Conservation (phyloP, 495 filamentous ascomycete species). For the Aspergillus diversus region DNA sequence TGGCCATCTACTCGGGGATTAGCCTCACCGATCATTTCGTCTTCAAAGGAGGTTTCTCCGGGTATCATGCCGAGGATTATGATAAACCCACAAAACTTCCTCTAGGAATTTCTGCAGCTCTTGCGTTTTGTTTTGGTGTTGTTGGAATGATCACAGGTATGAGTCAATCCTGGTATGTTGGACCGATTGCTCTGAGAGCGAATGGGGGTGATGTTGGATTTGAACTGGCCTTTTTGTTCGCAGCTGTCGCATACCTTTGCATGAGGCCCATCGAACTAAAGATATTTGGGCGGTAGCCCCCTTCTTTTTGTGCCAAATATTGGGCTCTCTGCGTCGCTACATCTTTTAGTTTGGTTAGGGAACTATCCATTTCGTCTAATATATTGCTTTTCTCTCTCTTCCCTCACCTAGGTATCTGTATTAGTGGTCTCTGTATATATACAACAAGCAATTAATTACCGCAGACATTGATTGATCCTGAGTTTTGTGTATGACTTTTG, state of each 20-base stretch:
- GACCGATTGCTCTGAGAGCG: conserved; percentile 68
- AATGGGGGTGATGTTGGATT: conserved; percentile 81
- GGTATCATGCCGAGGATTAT: conserved; percentile 67
- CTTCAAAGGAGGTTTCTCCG: conserved; percentile 66
- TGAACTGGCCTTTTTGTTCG: conserved; percentile 60
- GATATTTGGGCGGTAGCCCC: conserved; percentile 37
- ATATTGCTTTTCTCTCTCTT: not conserved
- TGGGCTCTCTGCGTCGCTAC: too few species aligned
- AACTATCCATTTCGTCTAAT: not conserved
- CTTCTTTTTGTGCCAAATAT: too few species aligned
- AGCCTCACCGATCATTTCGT: conserved; percentile 75
- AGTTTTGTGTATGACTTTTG: too few species aligned
- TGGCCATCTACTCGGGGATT: conserved; percentile 80
- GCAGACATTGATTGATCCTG: too few species aligned
- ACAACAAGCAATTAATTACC: too few species aligned
- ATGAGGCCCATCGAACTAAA: conserved; percentile 43
- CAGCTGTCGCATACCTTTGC: conserved; percentile 34
- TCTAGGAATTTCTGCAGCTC: conserved; percentile 68
- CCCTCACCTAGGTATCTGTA: not conserved
- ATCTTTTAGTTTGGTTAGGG: conserved; percentile 7
- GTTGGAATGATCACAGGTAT: conserved; percentile 77
- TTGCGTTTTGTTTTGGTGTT: conserved; percentile 70
- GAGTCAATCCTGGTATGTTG: conserved; percentile 75
- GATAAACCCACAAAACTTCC: conserved; percentile 63
- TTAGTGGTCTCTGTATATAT: too few species aligned